A percentile compares a stretch with the other conserved stretches of the same genome.
phyloP scores from a whole-genome alignment of 768 basidiomycete genomes.

The Infundibulicybe gibba region DNA sequence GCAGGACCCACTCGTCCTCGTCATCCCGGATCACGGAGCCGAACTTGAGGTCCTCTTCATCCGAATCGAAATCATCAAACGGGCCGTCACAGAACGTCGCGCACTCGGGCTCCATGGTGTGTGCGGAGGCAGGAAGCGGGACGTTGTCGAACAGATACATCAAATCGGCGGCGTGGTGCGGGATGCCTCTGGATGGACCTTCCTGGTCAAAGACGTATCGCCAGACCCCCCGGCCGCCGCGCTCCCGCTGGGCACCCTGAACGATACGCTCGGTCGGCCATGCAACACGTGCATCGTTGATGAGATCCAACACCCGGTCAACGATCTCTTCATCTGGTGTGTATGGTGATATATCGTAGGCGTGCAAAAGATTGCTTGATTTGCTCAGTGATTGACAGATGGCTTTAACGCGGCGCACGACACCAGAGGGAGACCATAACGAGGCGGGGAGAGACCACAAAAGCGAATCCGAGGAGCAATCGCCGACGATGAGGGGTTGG shows the following conservation, averaged over 20 bases:
- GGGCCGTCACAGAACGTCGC: constrained; percentile 28
- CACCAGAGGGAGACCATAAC: constrained; percentile 58
- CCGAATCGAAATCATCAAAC: constrained; percentile 28
- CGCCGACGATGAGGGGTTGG: constrained; percentile 76
- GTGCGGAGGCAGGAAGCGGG: constrained; percentile 41
- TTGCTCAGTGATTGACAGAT: constrained; percentile 67
- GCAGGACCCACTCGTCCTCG: constrained; percentile 44
- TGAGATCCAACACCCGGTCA: constrained; percentile 67
- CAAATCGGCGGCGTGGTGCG: constrained; percentile 71
- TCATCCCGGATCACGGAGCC: constrained; percentile 13
- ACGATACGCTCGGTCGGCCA: constrained; percentile 74
- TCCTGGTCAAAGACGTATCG: constrained; percentile 84
- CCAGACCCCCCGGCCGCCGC: constrained; percentile 64
- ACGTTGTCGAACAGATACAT: constrained; percentile 79
- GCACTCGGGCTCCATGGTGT: constrained; percentile 8
- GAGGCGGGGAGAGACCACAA: constrained; percentile 60
- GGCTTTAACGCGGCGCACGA: constrained; percentile 67
- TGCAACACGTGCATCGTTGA: constrained; percentile 70
- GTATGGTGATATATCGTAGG: constrained; percentile 66
- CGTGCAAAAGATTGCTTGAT: constrained; percentile 57
- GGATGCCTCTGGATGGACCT: constrained; percentile 55
- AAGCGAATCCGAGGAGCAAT: constrained; percentile 61
- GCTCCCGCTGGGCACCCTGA: constrained; percentile 42
- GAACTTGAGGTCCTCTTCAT: constrained; percentile 26
- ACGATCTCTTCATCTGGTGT: constrained; percentile 64